A percentile compares a stretch with the other conserved stretches of the same genome.
These are phyloP conservation scores for Monosporascus sp. DNA, from an alignment of 2,329 filamentous ascomycete genomes.

Conservation along the genomic window DNA sequence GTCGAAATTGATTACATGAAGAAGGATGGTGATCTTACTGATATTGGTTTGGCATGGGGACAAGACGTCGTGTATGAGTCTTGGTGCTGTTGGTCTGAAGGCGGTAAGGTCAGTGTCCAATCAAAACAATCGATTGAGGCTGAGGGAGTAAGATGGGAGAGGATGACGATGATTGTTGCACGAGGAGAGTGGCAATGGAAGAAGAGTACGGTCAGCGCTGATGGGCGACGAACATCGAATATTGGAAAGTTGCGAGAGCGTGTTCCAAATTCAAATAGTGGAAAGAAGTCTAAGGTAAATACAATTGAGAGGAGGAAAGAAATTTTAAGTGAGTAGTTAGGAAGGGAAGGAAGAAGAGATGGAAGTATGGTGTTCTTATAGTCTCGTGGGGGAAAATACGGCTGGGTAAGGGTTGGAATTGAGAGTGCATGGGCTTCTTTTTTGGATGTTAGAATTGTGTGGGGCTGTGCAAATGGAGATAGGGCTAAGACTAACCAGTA, in stretches of 20 bases:
- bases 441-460: too few relatives aligned
- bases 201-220: neutral
- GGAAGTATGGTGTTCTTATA: neutral
- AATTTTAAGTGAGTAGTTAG: neutral
- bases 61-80: neutral
- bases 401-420: neutral
- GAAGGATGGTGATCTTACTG: neutral
- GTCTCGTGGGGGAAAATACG: neutral
- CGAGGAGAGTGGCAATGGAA: neutral
- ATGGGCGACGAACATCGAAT: neutral
- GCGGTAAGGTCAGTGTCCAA: neutral
- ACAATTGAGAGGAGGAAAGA: too few relatives aligned
- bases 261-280: too few relatives aligned
- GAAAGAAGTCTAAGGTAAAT: too few relatives aligned
- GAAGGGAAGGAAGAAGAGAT: neutral
- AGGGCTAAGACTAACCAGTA: too few relatives aligned
- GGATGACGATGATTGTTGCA: neutral
- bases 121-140: neutral
- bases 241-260: neutral
- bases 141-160: neutral
- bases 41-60: neutral
- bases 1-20: neutral
- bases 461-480: too few relatives aligned
- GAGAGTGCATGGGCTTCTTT: too few relatives aligned
- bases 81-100: neutral